Evolutionary conservation across 352 stramenopile species (phyloP).

Genomic region (Globisporangium lucens): DNA sequence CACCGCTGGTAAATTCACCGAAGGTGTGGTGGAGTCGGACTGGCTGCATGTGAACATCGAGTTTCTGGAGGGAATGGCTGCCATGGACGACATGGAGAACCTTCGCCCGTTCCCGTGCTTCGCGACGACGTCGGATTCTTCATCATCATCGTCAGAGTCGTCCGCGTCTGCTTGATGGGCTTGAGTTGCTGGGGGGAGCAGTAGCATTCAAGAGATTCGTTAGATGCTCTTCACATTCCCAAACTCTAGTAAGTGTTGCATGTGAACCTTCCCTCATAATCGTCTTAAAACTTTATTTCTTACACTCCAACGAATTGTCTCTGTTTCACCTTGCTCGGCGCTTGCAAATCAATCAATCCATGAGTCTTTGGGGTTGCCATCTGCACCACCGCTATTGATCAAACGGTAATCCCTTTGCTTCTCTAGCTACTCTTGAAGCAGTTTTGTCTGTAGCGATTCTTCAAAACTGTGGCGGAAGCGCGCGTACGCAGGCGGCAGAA

Average conservation of each 20-base stretch:
- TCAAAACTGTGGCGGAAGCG: slow-evolving; percentile 65
- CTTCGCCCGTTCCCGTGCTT: slow-evolving; percentile 35
- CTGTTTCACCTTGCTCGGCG: background rate
- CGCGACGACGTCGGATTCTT: slow-evolving; percentile 6
- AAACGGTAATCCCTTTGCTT: background rate
- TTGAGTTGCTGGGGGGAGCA: background rate
- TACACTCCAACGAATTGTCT: background rate
- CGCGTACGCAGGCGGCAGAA: slow-evolving; percentile 53
- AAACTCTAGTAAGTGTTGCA: background rate
- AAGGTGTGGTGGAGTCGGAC: slow-evolving; percentile 24
- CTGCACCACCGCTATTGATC: background rate
- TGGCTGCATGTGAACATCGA: slow-evolving; percentile 27
- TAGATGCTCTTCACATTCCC: background rate
- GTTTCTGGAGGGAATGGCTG: slow-evolving; percentile 26
- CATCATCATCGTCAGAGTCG: background rate
- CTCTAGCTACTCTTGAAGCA: slow-evolving; percentile 38
- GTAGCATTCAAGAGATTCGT: background rate
- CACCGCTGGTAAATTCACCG: slow-evolving; percentile 18
- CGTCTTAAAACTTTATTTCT: slow-evolving; percentile 7
- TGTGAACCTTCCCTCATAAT: background rate
- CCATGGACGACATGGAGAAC: slow-evolving; percentile 33
- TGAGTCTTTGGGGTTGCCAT: background rate
- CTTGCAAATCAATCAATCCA: background rate
- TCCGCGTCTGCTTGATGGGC: background rate
- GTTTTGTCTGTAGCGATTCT: slow-evolving; percentile 62